phyloP scores from a whole-genome alignment of 169 alveolate species.

The Plasmodium billcollinsi region DNA sequence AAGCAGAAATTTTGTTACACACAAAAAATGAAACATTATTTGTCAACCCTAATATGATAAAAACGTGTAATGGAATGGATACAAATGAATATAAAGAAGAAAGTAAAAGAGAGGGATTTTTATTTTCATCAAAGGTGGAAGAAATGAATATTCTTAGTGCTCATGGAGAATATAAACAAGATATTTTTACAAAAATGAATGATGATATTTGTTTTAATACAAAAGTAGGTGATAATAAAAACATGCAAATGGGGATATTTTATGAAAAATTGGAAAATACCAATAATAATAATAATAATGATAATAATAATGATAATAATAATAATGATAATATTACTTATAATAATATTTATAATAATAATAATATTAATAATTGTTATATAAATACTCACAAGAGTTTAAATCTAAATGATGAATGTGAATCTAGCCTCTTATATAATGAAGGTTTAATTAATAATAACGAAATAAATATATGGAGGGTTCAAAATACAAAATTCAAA shows the following conservation, averaged over 20 bases:
- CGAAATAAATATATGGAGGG: conserved; percentile 44
- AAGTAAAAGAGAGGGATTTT: conserved; percentile 3
- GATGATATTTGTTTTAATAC: no score
- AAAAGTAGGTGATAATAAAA: no score
- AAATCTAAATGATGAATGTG: conserved; percentile 2
- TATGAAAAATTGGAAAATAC: neutral
- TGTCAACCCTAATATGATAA: conserved; percentile 24
- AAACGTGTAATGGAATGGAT: neutral
- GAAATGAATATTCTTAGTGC: conserved; percentile 29
- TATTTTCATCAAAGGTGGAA: conserved; percentile 5
- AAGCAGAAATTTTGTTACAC: conserved; percentile 8
- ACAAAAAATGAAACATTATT: neutral
- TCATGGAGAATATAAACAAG: conserved; percentile 15
- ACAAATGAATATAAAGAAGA: conserved; percentile 11
- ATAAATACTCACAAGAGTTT: conserved; percentile 4
- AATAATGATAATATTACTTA: conserved; percentile 1
- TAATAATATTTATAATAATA: neutral
- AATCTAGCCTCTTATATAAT: no score
- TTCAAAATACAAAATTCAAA: conserved; percentile 16
- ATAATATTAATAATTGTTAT: conserved; percentile 7
- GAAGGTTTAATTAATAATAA: conserved; percentile 6
- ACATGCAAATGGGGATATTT: no score
- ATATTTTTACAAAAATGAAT: no score
- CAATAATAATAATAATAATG: conserved; percentile 4
- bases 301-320: neutral